Conservation (phyloP, 78 protist genomes). For the Dictyostelium citrinum region DNA sequence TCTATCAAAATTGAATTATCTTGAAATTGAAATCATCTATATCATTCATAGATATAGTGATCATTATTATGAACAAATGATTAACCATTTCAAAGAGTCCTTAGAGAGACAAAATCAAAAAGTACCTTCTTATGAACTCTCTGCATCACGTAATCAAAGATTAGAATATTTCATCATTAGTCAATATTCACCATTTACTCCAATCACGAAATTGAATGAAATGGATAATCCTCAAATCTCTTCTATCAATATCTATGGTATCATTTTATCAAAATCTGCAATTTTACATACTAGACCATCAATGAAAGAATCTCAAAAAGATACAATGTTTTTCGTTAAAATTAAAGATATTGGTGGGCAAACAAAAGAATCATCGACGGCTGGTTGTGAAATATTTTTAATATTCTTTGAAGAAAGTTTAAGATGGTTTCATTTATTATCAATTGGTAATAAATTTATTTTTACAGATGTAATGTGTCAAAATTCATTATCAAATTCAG, state of each 20-base stretch:
- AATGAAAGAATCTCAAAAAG: not conserved
- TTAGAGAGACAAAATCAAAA: not conserved
- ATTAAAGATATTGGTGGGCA: not conserved
- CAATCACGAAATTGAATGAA: not conserved
- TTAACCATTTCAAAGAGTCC: not conserved
- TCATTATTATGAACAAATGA: conserved; percentile 23
- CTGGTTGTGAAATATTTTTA: not conserved
- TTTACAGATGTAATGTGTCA: not conserved
- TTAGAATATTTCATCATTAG: not conserved
- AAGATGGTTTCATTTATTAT: conserved; percentile 26
- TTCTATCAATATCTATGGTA: not conserved
- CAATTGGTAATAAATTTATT: not conserved
- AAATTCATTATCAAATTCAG: not conserved
- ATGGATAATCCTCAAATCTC: not conserved
- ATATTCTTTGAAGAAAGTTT: conserved; percentile 13
- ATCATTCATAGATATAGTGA: not conserved
- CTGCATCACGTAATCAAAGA: not conserved
- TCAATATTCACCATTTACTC: not conserved
- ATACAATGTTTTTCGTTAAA: conserved; percentile 15
- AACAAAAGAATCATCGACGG: not conserved
- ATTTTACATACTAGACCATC: not conserved
- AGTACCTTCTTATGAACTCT: not conserved
- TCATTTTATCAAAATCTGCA: conserved; percentile 24
- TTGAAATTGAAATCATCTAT: conserved; percentile 20
- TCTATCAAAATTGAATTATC: conserved; percentile 19